Evolutionary conservation across 257 asterid species (phyloP).

Genomic region (Leonotis leonurus): DNA sequence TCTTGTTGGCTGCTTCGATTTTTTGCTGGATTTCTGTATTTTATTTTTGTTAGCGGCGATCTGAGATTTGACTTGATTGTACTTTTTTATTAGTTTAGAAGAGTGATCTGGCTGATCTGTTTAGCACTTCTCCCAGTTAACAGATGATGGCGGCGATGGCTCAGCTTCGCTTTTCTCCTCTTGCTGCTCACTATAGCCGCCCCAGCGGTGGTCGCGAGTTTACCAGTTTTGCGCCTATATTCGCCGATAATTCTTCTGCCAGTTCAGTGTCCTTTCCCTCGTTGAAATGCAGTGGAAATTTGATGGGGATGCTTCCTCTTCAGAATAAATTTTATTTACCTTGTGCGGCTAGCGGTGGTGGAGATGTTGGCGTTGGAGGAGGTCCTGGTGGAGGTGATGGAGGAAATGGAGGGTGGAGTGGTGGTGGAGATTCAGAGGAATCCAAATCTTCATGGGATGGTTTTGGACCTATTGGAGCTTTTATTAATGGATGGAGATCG

Average conservation of each 20-base stretch:
- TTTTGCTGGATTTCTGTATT: neutral
- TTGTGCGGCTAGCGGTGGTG: conserved; percentile 26
- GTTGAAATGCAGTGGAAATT: conserved; percentile 13
- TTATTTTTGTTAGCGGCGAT: neutral
- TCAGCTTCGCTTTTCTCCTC: conserved; percentile 38
- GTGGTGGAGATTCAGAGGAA: conserved; percentile 41
- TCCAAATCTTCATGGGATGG: conserved; percentile 33
- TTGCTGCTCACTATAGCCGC: conserved; percentile 14
- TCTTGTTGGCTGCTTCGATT: neutral
- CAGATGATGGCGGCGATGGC: conserved; percentile 28
- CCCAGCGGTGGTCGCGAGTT: conserved; percentile 3
- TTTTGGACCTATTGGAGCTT: conserved; percentile 76
- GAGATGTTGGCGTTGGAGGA: conserved; percentile 27
- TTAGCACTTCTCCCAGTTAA: neutral
- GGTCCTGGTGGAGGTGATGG: conserved; percentile 33
- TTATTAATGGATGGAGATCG: conserved; percentile 76
- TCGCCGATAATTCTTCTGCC: conserved; percentile 16
- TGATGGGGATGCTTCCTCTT: neutral
- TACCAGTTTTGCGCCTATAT: conserved; percentile 11
- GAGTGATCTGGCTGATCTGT: neutral
- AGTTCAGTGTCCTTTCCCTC: conserved; percentile 14
- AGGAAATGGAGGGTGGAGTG: conserved; percentile 31
- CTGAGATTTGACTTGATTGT: neutral
- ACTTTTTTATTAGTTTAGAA: conserved; percentile 1
- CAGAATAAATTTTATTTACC: conserved; percentile 18